Conservation (phyloP, 306 rosid genomes). For the Mucuna pruriens region DNA sequence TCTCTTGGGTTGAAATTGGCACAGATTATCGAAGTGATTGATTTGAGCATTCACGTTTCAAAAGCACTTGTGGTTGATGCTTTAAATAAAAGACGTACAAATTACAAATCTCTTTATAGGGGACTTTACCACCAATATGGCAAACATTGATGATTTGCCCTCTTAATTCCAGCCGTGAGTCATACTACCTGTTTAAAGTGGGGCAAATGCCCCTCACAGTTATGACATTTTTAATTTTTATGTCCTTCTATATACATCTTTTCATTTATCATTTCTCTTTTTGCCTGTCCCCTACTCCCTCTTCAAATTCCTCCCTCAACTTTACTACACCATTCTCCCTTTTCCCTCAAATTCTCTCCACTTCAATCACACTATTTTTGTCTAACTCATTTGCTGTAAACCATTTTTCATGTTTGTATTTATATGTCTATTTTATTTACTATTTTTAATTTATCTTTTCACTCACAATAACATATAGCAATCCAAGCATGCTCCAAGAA, state of each 20-base stretch:
- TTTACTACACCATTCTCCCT: not conserved
- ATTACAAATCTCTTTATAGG: not conserved
- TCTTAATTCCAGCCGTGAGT: not conserved
- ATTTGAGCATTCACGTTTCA: not conserved
- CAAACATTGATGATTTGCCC: not conserved
- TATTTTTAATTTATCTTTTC: too few relatives aligned
- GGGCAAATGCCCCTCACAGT: not conserved
- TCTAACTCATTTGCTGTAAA: too few relatives aligned
- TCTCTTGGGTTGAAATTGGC: not conserved
- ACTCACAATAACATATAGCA: too few relatives aligned
- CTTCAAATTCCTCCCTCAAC: not conserved
- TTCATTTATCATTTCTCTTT: not conserved
- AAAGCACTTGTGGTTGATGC: not conserved
- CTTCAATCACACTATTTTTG: not conserved
- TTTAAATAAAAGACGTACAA: not conserved
- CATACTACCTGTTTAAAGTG: not conserved
- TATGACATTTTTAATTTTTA: not conserved
- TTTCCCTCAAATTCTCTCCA: not conserved
- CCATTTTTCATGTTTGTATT: too few relatives aligned
- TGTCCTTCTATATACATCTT: not conserved
- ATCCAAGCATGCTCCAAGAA: too few relatives aligned
- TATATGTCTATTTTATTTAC: too few relatives aligned
- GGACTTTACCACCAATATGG: not conserved
- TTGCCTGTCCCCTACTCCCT: not conserved
- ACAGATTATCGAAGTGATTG: not conserved